Evolutionary conservation across 352 stramenopile species (phyloP), one percentile per base, ranked within the genome.

Genomic region (Globisporangium paddicum): DNA sequence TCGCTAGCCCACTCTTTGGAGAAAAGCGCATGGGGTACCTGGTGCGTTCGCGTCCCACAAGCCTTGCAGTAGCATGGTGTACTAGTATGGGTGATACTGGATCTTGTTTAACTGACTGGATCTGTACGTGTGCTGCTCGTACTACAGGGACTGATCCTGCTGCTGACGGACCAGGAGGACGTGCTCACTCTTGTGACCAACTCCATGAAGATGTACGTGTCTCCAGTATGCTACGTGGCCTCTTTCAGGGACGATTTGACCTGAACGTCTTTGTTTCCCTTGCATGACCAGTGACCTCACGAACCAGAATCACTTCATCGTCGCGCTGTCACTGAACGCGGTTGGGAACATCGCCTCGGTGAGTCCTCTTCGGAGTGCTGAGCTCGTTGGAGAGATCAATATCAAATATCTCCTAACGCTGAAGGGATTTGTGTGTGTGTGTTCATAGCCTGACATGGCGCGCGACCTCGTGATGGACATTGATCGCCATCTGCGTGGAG

Each of bases 111-210:
- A 26, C 26, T 25, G 18, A 25, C 46, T 35, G 19, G 21, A 6
- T 23, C 21, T n/a, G 45, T 23, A 23, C 54, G 23, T 51, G n/a
- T 32, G 30, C 7, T 34, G 32, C 5, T 54, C 64, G 51, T 44
- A 21, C n/a, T 65, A 44, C 6, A 81, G 82, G 87, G 87, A 0
- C 89, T 99, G 60, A 98, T 99, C 69, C 75, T 99, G 57, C 80
- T 99, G 44, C 77, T 99, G 11, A 98, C 94, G 11, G 97, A 99
- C 80, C 89, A 99, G 68, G 93, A 98, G 60, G 97, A 99, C 60
- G 97, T 99, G n/a, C 83, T 99, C 42, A 99, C 98, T 67, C 92
- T 99, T 18, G 95, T 99, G 5, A 99, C 97, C 10, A 99, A 99
- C 82, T 99, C 96, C n/a, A 85, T 99, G 50, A 99, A 99, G 73